phyloP scores from a whole-genome alignment of 2,329 filamentous ascomycete species.

The Colletotrichum chlorophyti region DNA sequence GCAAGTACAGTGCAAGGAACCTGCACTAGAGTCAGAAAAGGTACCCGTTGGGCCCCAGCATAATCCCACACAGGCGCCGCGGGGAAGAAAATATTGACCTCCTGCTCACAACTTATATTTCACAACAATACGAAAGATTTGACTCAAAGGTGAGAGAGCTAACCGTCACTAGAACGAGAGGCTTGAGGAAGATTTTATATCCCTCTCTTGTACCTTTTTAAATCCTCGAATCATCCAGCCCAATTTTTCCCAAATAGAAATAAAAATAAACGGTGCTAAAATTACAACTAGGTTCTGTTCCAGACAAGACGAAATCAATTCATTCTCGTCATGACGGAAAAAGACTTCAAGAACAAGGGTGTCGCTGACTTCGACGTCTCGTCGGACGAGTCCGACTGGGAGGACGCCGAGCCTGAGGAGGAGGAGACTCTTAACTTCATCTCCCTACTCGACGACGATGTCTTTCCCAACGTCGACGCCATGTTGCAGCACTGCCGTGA shows the following conservation, averaged over 20 bases:
- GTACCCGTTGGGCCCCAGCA: background rate
- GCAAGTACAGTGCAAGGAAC: no score
- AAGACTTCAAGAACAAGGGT: background rate
- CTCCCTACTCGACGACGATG: constrained; percentile 71
- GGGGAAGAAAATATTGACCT: background rate
- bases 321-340: constrained; percentile 4
- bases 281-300: no score
- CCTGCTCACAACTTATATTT: background rate
- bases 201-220: no score
- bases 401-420: constrained; percentile 67
- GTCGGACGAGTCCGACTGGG: constrained; percentile 57
- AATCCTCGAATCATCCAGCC: no score
- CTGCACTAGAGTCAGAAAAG: background rate
- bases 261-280: no score
- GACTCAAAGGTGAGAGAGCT: background rate
- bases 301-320: no score
- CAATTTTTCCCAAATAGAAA: no score
- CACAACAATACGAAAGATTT: no score
- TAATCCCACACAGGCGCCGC: constrained; percentile 1
- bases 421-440: constrained; percentile 66
- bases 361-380: constrained; percentile 23
- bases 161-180: no score
- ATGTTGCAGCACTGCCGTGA: constrained; percentile 76
- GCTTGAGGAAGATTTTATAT: no score
- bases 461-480: constrained; percentile 66